phyloP scores from a whole-genome alignment of 345 rosid species.

The Psidium guajava region DNA sequence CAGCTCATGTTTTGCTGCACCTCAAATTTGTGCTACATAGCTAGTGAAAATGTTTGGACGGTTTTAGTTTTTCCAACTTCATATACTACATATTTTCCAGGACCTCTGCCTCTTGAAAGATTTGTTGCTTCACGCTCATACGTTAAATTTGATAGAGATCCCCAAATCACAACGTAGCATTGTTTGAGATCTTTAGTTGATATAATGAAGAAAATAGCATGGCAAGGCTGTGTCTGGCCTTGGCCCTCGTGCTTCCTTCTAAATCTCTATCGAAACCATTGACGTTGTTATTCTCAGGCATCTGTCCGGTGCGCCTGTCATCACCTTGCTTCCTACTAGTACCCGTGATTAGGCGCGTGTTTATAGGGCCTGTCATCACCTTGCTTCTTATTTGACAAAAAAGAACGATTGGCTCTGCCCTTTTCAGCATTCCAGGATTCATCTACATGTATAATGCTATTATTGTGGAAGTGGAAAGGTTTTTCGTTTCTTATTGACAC shows the following conservation, averaged over 20 bases:
- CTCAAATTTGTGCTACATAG: background rate
- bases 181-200: background rate
- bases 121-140: background rate
- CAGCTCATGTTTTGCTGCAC: background rate
- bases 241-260: background rate
- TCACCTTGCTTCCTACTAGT: too few relatives aligned
- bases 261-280: background rate
- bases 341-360: background rate
- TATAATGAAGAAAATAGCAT: background rate
- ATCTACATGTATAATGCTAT: background rate
- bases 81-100: background rate
- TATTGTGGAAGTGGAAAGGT: background rate
- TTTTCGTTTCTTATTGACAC: background rate
- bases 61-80: background rate
- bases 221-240: background rate
- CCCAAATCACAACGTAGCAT: background rate
- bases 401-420: background rate
- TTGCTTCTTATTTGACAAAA: background rate
- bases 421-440: background rate
- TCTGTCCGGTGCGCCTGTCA: background rate
- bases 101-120: background rate
- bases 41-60: background rate
- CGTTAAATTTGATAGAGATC: background rate
- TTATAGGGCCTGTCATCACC: background rate
- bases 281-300: background rate